A percentile compares a stretch with the other conserved stretches of the same genome.
Evolutionary conservation across 2,329 filamentous ascomycete genomes (phyloP).

Genomic region (Calycina herbarum): DNA sequence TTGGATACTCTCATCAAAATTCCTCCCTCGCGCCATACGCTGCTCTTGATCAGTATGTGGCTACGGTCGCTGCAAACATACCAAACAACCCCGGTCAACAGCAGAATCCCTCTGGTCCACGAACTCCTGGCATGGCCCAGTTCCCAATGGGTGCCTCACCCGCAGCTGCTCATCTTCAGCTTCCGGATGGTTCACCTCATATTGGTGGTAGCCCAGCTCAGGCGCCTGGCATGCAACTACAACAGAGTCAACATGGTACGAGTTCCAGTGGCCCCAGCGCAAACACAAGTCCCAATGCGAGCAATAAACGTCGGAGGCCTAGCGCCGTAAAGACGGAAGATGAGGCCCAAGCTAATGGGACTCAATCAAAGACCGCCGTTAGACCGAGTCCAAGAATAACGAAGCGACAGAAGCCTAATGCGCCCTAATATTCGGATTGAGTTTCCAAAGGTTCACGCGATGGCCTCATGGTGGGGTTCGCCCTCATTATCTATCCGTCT

Average conservation of each 20-base stretch:
- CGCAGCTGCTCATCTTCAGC: slow-evolving; percentile 57
- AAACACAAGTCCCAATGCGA: slow-evolving; percentile 52
- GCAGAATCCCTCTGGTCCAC: slow-evolving; percentile 30
- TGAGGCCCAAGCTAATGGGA: slow-evolving; percentile 35
- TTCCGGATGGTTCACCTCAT: slow-evolving; percentile 60
- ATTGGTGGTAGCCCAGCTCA: slow-evolving; percentile 58
- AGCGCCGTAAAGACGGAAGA: slow-evolving; percentile 42
- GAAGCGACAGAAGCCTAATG: slow-evolving; percentile 40
- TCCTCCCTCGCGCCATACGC: slow-evolving; percentile 55
- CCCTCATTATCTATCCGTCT: neutral
- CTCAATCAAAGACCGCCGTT: slow-evolving; percentile 36
- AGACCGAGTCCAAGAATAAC: slow-evolving; percentile 43
- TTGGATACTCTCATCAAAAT: slow-evolving; percentile 57
- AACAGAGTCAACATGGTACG: slow-evolving; percentile 68
- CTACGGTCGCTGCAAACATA: slow-evolving; percentile 44
- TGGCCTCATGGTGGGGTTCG: neutral
- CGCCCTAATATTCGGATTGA: neutral
- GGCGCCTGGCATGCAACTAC: slow-evolving; percentile 64
- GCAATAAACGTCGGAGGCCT: slow-evolving; percentile 42
- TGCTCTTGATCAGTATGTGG: slow-evolving; percentile 62
- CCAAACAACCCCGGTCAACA: slow-evolving; percentile 25
- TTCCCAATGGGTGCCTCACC: slow-evolving; percentile 62
- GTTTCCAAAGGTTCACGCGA: neutral
- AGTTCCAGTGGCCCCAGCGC: slow-evolving; percentile 66
- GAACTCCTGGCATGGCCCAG: slow-evolving; percentile 35